phyloP scores from a whole-genome alignment of 73 alveolate species.

The Paramecium pentaurelia region DNA sequence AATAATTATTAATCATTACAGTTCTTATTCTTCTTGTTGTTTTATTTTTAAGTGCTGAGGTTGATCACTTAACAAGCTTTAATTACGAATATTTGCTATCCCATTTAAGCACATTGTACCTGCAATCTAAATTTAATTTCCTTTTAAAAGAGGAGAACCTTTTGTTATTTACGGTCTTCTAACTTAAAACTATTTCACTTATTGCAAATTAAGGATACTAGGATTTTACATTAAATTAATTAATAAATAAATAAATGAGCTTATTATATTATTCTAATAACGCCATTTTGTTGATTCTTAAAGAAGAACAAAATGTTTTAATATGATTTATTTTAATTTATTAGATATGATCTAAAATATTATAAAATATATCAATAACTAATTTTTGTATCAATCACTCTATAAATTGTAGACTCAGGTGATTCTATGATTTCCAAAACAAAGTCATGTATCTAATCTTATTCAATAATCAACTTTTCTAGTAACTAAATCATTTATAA shows the following conservation, averaged over 20 bases:
- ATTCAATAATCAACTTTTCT: neutral
- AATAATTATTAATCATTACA: neutral
- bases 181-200: conserved; percentile 15
- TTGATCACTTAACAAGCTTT: neutral
- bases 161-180: conserved; percentile 16
- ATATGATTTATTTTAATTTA: neutral
- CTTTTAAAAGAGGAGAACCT: neutral
- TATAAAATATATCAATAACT: neutral
- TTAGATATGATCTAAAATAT: neutral
- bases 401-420: neutral
- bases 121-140: neutral
- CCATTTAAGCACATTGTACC: neutral
- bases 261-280: neutral
- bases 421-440: neutral
- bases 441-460: neutral
- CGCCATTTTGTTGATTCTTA: neutral
- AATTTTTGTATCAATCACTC: neutral
- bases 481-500: neutral
- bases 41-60: neutral
- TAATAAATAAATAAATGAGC: neutral
- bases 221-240: conserved; percentile 14
- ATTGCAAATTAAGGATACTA: neutral
- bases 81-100: neutral
- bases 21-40: neutral
- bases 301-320: neutral